A percentile compares a stretch with the other conserved stretches of the same genome.
These are phyloP conservation scores for Calonectria henricotiae DNA, from an alignment of 2,329 filamentous ascomycete species.

Conservation along the genomic window DNA sequence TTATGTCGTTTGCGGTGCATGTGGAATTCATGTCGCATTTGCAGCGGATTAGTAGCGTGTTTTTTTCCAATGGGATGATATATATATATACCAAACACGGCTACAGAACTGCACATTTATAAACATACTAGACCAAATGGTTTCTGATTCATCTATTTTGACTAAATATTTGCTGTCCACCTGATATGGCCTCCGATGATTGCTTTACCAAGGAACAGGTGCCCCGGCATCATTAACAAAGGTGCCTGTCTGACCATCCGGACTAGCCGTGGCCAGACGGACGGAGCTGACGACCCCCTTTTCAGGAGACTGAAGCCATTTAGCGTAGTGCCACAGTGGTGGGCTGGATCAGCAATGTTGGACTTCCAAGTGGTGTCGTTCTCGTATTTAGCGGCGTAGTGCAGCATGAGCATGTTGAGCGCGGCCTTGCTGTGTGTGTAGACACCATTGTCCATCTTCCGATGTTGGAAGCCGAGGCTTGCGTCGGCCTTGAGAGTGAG, in stretches of 20 bases:
- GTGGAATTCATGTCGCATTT: conserved; percentile 42
- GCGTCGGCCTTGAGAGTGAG: conserved; percentile 39
- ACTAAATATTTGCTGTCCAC: background rate
- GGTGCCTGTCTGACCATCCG: conserved; percentile 32
- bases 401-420: conserved; percentile 44
- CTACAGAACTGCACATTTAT: conserved; percentile 35
- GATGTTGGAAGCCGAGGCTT: background rate
- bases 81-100: conserved; percentile 42
- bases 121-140: conserved; percentile 22
- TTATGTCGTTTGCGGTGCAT: conserved; percentile 38
- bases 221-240: conserved; percentile 33
- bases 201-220: conserved; percentile 33
- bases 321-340: conserved; percentile 33
- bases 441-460: conserved; percentile 25
- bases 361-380: conserved; percentile 35
- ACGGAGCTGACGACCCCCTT: conserved; percentile 37
- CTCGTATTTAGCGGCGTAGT: conserved; percentile 39
- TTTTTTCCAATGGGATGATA: conserved; percentile 42
- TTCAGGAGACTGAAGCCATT: conserved; percentile 34
- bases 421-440: conserved; percentile 44
- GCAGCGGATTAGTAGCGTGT: conserved; percentile 32
- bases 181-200: background rate
- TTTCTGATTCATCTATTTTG: background rate
- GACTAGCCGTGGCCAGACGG: conserved; percentile 20
- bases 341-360: conserved; percentile 38